Evolutionary conservation across 805 yeast genomes (phyloP).

Genomic region (Grigorovia transvaalensis): DNA sequence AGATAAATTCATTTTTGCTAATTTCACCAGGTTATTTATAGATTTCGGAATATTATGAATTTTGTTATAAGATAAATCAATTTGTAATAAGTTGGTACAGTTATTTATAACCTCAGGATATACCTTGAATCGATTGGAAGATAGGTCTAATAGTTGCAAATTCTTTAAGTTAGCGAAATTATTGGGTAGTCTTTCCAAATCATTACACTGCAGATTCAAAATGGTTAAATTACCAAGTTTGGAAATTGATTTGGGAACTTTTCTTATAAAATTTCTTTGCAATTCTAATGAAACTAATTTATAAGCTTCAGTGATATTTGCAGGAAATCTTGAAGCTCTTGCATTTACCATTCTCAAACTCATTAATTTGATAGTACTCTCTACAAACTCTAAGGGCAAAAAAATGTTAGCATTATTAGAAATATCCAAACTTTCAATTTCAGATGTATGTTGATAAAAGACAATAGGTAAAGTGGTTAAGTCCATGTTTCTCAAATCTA

Average conservation of each 20-base stretch:
- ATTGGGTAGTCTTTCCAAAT: constrained; percentile 50
- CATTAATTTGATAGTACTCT: constrained; percentile 60
- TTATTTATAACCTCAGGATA: constrained; percentile 60
- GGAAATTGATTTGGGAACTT: constrained; percentile 47
- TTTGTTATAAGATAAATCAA: constrained; percentile 77
- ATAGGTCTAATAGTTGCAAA: constrained; percentile 54
- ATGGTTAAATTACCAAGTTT: constrained; percentile 44
- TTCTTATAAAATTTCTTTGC: constrained; percentile 66
- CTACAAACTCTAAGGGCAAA: constrained; percentile 77
- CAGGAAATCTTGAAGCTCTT: constrained; percentile 66
- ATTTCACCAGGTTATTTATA: constrained; percentile 45
- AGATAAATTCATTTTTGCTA: constrained; percentile 62
- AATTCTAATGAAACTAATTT: constrained; percentile 58
- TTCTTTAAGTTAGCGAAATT: constrained; percentile 45
- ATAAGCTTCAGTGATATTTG: constrained; percentile 58
- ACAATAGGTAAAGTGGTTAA: constrained; percentile 78
- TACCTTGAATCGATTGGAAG: constrained; percentile 60
- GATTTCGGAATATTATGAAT: constrained; percentile 51
- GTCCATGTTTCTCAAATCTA: constrained; percentile 60
- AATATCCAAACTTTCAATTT: constrained; percentile 71
- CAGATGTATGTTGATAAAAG: constrained; percentile 68
- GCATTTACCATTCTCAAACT: constrained; percentile 60
- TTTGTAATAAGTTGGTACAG: constrained; percentile 46
- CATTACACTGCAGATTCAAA: constrained; percentile 66
- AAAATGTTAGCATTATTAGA: constrained; percentile 80